Conservation (phyloP, 352 stramenopile genomes). For the Globisporangium iwayamae region DNA sequence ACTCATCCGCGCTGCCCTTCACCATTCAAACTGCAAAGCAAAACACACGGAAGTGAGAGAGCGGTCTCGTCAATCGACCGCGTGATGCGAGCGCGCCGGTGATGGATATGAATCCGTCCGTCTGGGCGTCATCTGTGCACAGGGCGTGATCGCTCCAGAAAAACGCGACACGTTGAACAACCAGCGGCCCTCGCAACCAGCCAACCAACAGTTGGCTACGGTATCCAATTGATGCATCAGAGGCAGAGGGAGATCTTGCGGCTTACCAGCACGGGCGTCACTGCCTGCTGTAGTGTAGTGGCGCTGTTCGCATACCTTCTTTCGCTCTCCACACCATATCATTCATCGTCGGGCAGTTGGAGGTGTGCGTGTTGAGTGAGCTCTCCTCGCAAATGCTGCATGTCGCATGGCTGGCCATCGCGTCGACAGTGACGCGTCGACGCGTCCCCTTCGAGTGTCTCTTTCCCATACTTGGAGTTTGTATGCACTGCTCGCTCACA, state of each 20-base stretch:
- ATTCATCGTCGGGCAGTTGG: no score
- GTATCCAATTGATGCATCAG: no score
- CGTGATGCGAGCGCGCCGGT: neutral
- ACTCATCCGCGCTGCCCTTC: no score
- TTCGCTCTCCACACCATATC: no score
- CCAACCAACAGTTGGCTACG: neutral
- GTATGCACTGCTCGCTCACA: neutral
- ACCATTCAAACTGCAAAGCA: neutral
- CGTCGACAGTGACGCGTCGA: no score
- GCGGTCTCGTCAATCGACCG: neutral
- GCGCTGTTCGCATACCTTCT: no score
- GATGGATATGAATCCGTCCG: neutral
- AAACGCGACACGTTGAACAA: conserved; percentile 5
- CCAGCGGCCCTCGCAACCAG: neutral
- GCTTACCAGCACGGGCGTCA: no score
- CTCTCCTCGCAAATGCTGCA: neutral
- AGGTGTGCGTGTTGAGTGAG: no score
- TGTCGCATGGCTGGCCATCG: neutral
- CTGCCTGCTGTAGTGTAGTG: no score
- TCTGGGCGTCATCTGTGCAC: neutral
- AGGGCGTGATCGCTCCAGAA: neutral
- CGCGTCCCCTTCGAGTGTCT: neutral
- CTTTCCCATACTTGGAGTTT: neutral
- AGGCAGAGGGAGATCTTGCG: neutral
- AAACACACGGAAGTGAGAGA: neutral